A percentile compares a stretch with the other conserved stretches of the same genome.
These are phyloP conservation scores for Clitopilus passeckerianus DNA, from an alignment of 768 basidiomycete genomes.

Conservation along the genomic window DNA sequence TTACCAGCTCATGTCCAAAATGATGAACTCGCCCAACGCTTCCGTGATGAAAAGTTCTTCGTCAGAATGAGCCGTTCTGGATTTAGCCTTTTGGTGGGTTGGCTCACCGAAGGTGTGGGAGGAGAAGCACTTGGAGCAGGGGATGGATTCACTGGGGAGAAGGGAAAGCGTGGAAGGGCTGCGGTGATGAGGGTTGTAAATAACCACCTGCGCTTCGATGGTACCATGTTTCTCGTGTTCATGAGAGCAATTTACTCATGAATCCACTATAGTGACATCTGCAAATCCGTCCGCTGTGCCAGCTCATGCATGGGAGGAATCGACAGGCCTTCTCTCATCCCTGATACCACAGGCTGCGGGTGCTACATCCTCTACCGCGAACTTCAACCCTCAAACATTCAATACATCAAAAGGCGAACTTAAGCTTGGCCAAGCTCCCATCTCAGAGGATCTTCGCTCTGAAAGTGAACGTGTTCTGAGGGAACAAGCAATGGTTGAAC, in stretches of 20 bases:
- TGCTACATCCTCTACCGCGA: conserved; percentile 42
- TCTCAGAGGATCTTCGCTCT: conserved; percentile 71
- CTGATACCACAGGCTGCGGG: conserved; percentile 64
- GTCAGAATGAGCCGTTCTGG: conserved; percentile 89
- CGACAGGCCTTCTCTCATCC: conserved; percentile 77
- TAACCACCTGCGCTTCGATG: conserved; percentile 87
- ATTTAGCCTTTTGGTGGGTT: conserved; percentile 87
- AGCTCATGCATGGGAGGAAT: conserved; percentile 75
- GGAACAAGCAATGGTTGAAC: conserved; percentile 76
- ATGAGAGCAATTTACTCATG: conserved; percentile 15
- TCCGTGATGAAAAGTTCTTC: conserved; percentile 86
- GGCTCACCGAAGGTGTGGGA: conserved; percentile 91
- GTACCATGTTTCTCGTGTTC: conserved; percentile 35
- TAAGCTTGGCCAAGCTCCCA: conserved; percentile 80
- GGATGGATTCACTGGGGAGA: conserved; percentile 75
- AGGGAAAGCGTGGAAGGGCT: conserved; percentile 80
- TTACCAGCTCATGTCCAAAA: conserved; percentile 81
- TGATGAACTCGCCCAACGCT: conserved; percentile 78
- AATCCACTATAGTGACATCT: conserved; percentile 51
- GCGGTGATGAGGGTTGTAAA: conserved; percentile 93
- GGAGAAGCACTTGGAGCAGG: conserved; percentile 81
- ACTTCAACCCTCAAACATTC: conserved; percentile 54
- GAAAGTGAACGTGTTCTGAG: conserved; percentile 78
- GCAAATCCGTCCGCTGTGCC: conserved; percentile 62
- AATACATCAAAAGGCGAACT: conserved; percentile 73